Evolutionary conservation across 2,329 filamentous ascomycete genomes (phyloP), one percentile per base, ranked within the genome.

Genomic region (Aspergillus transmontanensis): DNA sequence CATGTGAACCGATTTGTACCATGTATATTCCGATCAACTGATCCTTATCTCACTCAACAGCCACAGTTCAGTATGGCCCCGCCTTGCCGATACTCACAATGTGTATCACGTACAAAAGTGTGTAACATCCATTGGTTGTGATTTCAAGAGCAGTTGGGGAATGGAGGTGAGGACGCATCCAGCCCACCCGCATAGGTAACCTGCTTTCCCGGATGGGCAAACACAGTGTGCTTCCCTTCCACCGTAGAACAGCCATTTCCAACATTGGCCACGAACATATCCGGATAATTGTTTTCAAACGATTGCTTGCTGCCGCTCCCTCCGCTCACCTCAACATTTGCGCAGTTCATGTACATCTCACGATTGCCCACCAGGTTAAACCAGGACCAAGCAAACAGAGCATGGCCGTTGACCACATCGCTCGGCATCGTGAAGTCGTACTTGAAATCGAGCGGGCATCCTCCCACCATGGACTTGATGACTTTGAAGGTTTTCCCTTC

Each of bases 271-370:
- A 63, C 58, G 12, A 63, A 65, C 6, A 65, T 32, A 23, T 63
- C 61, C 7, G 63, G 63, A 43, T 63, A 63, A 3, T 16, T 16
- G 9, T 30, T 48, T 23, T 7, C 48, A 28, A 63, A 63, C 1
- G 60, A 57, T 5, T n/a, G 41, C 10, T n/a, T 19, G 23, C 36
- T 61, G 19, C 60, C 61, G 46, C 54, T 59, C 1, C 61, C 61
- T 12, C 71, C 72, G 7, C 74, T 68, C 34, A 92, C 87, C 66
- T 83, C 85, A 70, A 93, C 84, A 45, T 84, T 81, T 6, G 90
- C 90, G 74, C 90, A 94, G 77, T 91, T 91, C 88, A 91, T 91
- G 83, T 94, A 94, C 85, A 90, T 90, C 76, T 93, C 90, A 58
- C 90, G 84, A 78, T 92, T 92, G 28, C 90, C 90, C 46, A 89